Evolutionary conservation across 2,329 filamentous ascomycete species (phyloP).

Genomic region (Ceratocystis huliohia): DNA sequence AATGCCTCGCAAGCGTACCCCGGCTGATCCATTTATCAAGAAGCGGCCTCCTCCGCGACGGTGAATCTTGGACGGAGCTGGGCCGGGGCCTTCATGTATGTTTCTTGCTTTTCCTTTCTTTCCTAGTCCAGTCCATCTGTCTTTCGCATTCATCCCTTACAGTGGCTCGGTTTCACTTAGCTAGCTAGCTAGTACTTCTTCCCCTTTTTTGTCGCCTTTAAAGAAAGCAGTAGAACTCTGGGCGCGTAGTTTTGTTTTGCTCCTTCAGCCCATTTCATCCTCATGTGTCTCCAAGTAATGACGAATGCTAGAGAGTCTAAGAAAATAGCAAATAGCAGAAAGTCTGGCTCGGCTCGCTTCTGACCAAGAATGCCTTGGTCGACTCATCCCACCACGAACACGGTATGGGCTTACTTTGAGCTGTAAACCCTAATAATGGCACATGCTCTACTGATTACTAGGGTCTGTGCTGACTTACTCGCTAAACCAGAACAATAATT

Average conservation of each 20-base stretch:
- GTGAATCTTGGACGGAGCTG: neutral
- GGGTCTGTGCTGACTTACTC: no score
- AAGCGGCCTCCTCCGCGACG: slow-evolving; percentile 26
- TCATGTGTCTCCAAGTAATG: no score
- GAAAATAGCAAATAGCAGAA: no score
- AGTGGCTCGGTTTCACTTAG: neutral
- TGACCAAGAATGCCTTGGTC: no score
- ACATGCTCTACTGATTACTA: no score
- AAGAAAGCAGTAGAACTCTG: neutral
- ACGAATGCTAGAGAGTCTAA: no score
- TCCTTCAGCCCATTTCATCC: no score
- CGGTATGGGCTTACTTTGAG: no score
- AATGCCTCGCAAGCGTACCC: slow-evolving; percentile 30
- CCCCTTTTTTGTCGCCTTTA: neutral
- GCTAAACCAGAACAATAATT: no score
- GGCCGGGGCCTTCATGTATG: neutral
- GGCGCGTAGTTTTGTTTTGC: neutral
- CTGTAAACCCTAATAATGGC: no score
- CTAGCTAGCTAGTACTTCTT: neutral
- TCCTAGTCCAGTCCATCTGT: neutral
- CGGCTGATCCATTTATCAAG: slow-evolving; percentile 36
- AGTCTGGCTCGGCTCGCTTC: no score
- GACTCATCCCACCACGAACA: no score
- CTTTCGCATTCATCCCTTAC: neutral
- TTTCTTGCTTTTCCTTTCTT: neutral